A percentile compares a stretch with the other conserved stretches of the same genome.
Evolutionary conservation across 2,329 filamentous ascomycete genomes (phyloP).

Genomic region (Neopestalotiopsis rosae): DNA sequence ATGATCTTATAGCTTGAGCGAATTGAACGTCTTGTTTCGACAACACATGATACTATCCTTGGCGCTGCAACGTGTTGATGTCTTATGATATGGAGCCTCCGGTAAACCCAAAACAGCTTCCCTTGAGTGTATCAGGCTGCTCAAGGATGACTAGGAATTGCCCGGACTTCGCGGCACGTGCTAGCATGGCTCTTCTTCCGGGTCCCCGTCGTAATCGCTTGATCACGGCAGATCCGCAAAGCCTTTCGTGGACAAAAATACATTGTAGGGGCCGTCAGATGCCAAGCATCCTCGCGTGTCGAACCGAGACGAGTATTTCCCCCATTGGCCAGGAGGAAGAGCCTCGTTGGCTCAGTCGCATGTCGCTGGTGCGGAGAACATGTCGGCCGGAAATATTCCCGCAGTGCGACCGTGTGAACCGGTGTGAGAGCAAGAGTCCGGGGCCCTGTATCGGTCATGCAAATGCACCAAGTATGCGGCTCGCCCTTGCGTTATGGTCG

Average conservation of each 20-base stretch:
- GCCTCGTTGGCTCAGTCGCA: neutral
- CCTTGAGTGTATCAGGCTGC: neutral
- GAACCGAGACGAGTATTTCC: neutral
- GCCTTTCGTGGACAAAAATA: neutral
- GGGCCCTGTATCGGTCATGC: neutral
- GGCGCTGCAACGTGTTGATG: neutral
- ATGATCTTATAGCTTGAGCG: neutral
- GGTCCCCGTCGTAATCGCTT: neutral
- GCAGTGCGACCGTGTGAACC: neutral
- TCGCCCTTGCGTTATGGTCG: neutral
- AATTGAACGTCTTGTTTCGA: neutral
- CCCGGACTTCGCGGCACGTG: neutral
- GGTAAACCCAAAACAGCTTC: neutral
- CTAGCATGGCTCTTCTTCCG: neutral
- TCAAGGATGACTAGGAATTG: neutral
- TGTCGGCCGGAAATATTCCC: neutral
- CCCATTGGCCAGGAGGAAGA: neutral
- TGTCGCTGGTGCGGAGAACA: neutral
- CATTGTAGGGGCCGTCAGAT: neutral
- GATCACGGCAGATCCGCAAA: neutral
- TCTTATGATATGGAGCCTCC: neutral
- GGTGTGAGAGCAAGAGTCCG: neutral
- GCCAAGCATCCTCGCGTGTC: neutral
- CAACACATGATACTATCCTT: slow-evolving; percentile 6
- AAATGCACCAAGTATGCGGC: neutral